Evolutionary conservation across 2,329 filamentous ascomycete genomes (phyloP), one percentile per base, ranked within the genome.

Genomic region (Talaromyces sp.): DNA sequence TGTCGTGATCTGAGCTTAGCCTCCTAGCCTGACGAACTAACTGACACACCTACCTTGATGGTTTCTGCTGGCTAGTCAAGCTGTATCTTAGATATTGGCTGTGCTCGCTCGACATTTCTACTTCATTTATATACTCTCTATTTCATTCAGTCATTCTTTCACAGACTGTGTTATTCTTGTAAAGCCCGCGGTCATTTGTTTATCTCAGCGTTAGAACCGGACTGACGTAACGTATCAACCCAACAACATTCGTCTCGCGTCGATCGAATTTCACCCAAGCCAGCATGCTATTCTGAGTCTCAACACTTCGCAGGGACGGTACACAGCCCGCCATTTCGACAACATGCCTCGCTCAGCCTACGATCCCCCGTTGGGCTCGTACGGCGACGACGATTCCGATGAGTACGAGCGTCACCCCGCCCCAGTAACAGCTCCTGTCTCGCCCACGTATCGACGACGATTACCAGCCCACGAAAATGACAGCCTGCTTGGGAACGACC

Each of bases 401-500:
- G 41, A 64, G 35, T 54, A 62, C 19, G 47, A 60, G 6, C 57
- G 16, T 24, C 35, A 27, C 41, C 47, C 35, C 54, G 57, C 33
- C 4, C 65, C 67, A 13, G 45, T 63, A 9, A 76, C 76, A 19
- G 76, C 75, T 47, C 75, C 75, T 24, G 75, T 77, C 1, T 78
- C 77, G n/a, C 76, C 77, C 3, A 71, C 70, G 8, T 72, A 70
- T 31, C 72, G 75, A 68, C 69, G 75, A 61, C 66, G 65, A 14
- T 57, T 73, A 71, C 64, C 70, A 72, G 61, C 71, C 72, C 22
- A 71, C 70, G 35, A 76, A 75, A 59, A 33, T 7, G 61, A 64
- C n/a, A 62, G 61, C 41, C 24, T 66, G 57, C 43, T 66, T 16
- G 62, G 58, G 10, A 47, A 16, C 16, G 58, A 62, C 24, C 16